Percentiles rank a stretch among this genome's conserved stretches.
Evolutionary conservation across 352 stramenopile species (phyloP).

Genomic region (Phytophthora niederhauseri): DNA sequence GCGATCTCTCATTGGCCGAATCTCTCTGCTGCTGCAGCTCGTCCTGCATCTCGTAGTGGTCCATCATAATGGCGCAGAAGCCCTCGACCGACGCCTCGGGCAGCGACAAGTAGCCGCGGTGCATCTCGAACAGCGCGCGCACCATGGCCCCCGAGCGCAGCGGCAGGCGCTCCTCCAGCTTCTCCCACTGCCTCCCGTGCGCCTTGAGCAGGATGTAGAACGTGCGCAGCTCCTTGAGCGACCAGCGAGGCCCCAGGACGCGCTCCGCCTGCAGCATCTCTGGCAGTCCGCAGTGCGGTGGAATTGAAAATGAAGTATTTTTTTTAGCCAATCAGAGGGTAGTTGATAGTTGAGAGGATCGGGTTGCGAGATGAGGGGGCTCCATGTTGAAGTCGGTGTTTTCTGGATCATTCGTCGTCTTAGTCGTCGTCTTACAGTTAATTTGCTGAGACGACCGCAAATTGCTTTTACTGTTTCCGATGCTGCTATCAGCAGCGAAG

Average conservation of each 20-base stretch:
- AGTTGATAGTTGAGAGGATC: no score
- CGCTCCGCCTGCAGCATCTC: background rate
- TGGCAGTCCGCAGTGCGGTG: no score
- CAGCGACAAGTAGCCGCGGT: constrained; percentile 72
- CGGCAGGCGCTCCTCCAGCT: constrained; percentile 54
- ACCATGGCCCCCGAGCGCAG: constrained; percentile 63
- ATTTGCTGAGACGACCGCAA: no score
- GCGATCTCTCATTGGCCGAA: background rate
- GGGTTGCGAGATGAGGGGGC: no score
- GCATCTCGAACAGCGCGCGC: constrained; percentile 66
- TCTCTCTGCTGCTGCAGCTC: constrained; percentile 11
- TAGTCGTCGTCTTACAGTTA: no score
- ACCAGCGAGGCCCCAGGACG: constrained; percentile 58
- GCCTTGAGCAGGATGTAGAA: constrained; percentile 72
- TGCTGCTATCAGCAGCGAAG: no score
- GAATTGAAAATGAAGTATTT: no score
- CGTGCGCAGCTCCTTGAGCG: constrained; percentile 64
- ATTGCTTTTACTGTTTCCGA: no score
- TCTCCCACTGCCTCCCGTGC: constrained; percentile 55
- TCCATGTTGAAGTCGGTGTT: no score
- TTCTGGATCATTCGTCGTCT: no score
- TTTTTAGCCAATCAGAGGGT: no score
- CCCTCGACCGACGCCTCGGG: constrained; percentile 69
- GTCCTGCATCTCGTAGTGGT: constrained; percentile 64
- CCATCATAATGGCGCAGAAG: constrained; percentile 72